Base-by-base conservation (phyloP, 495 filamentous ascomycete species). In the Penicillium herquei region DNA sequence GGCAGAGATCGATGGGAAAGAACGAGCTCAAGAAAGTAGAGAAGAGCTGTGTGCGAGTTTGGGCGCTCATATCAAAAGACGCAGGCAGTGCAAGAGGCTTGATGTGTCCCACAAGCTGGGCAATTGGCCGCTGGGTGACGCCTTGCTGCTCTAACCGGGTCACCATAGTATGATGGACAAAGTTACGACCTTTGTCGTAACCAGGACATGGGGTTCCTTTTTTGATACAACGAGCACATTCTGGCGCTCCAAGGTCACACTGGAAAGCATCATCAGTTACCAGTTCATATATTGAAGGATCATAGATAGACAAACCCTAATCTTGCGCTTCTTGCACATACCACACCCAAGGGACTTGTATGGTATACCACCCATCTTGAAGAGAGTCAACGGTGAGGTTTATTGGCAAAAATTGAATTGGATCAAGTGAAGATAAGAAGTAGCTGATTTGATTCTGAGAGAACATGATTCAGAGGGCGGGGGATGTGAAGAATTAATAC, bases 291-390 rank as follows among this genome's bases (percentile, higher is more conserved):
- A 21, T 49, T 17, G 1, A 30, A 21, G n/a, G n/a, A 26, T 26
- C 37, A 44, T 33, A 21, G 31, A n/a, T 9, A 11, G 31, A 49
- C 58, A 37, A 7, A 61, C 58, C 50, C 52, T 61, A 10, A 57
- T 49, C 44, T 61, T 61, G 54, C 58, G 54, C 21, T 54, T 57
- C 37, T 40, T 51, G 33, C 58, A 61, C 8, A 41, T 53, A 14
- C 16, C 31, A 31, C 58, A 61, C 12, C 40, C 58, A 16, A 45
- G 49, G 7, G 53, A 56, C 32, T 51, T 39, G 31, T 51, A 55
- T 18, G 58, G 52, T 16, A 61, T 51, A 6, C 58, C 58, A 26
- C 39, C 48, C 58, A 61, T 61, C 12, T n/a, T 55, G 7, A 46
- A 26, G 21, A 26, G 21, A 26, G 21, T 26, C 21, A 26, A 26